Conservation (phyloP, 75 land plant species). For the Selaginella moellendorffii region DNA sequence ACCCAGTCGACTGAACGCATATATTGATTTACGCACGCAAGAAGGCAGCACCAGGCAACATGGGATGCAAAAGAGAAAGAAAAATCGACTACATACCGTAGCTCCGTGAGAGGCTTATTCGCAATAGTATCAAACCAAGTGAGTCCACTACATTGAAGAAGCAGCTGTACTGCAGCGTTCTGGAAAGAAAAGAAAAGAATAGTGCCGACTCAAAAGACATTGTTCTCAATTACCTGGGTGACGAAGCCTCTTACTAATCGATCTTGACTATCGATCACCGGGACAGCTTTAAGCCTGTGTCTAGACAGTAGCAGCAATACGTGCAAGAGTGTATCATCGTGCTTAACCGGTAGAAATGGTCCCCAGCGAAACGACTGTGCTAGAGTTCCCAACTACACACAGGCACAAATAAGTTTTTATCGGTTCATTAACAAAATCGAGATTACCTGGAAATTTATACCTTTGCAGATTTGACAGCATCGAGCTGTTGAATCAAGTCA, state of each 20-base stretch:
- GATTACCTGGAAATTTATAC: constrained; percentile 12
- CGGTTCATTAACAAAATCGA: background rate
- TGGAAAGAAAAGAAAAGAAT: constrained; percentile 11
- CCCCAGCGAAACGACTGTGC: constrained; percentile 45
- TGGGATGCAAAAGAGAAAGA: background rate
- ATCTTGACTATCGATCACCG: constrained; percentile 30
- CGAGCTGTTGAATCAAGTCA: constrained; percentile 13
- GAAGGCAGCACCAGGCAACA: background rate
- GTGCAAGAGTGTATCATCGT: constrained; percentile 39
- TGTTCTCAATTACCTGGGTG: constrained; percentile 31
- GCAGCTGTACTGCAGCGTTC: constrained; percentile 40
- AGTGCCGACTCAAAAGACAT: background rate
- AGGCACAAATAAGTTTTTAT: background rate
- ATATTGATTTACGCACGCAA: background rate
- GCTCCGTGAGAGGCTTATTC: constrained; percentile 26
- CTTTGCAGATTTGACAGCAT: constrained; percentile 18
- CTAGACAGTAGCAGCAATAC: constrained; percentile 44
- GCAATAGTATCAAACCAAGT: constrained; percentile 55
- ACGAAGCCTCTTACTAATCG: constrained; percentile 33
- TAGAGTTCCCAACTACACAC: constrained; percentile 40
- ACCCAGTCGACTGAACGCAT: background rate
- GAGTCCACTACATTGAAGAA: constrained; percentile 45
- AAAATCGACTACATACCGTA: constrained; percentile 23
- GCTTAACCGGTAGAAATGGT: constrained; percentile 42
- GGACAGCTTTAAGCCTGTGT: constrained; percentile 43